Conservation (phyloP, 192 early-diverging fungal species). For the Backusella luteola region DNA sequence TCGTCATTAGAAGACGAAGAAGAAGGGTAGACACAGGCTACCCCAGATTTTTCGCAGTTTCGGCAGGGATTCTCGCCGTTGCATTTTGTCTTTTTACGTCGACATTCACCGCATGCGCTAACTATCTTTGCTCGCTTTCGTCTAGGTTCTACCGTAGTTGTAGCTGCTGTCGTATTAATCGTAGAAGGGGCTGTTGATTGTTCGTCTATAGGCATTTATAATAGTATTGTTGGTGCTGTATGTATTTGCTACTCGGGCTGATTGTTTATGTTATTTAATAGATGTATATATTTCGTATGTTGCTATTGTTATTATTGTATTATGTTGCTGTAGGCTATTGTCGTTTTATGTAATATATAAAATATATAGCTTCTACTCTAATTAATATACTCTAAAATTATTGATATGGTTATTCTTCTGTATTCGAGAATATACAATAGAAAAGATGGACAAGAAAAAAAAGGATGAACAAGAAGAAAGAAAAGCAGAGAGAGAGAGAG, state of each 20-base stretch:
- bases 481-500: not conserved
- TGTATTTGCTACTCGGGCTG: not conserved
- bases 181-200: not conserved
- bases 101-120: constrained; percentile 39
- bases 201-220: constrained; percentile 11
- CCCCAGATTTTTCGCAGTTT: constrained; percentile 32
- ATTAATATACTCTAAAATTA: not conserved
- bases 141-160: constrained; percentile 17
- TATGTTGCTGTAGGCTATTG: not conserved
- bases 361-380: not conserved
- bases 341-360: not conserved
- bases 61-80: constrained; percentile 36
- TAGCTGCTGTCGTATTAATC: not conserved
- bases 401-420: not conserved
- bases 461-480: not conserved
- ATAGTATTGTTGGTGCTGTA: not conserved
- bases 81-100: constrained; percentile 42
- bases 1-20: constrained; percentile 27
- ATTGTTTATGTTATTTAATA: not conserved
- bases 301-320: not conserved
- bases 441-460: not conserved
- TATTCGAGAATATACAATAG: not conserved
- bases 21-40: constrained; percentile 32
- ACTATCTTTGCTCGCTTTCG: constrained; percentile 41
- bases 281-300: not conserved